Percentiles rank a stretch among this genome's conserved stretches.
Evolutionary conservation across 1,284 basidiomycete species (phyloP).

Genomic region (Retiboletus flavoniger): DNA sequence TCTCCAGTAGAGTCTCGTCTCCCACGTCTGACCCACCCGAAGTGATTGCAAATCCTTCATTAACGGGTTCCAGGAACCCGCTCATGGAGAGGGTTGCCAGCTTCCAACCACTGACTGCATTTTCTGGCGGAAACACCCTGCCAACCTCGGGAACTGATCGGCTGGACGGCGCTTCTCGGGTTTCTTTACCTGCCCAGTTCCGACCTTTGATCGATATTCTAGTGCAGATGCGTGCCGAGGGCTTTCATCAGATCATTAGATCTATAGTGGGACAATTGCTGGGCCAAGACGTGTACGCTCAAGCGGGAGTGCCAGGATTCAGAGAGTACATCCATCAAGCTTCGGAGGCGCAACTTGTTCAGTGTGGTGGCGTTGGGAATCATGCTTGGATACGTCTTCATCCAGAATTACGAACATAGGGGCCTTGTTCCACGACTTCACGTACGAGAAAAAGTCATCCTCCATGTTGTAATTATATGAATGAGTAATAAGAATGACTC

Average conservation of each 20-base stretch:
- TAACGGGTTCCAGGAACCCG: slow-evolving; percentile 6
- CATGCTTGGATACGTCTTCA: slow-evolving; percentile 39
- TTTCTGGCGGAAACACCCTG: slow-evolving; percentile 1
- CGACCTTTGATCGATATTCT: slow-evolving; percentile 28
- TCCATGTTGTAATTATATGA: slow-evolving; percentile 11
- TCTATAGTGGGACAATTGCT: slow-evolving; percentile 29
- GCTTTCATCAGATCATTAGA: slow-evolving; percentile 14
- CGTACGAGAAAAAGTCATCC: slow-evolving; percentile 9
- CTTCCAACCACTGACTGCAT: not conserved
- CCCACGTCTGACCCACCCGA: slow-evolving; percentile 14
- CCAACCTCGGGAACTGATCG: not conserved
- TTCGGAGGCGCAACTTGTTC: slow-evolving; percentile 32
- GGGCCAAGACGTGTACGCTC: slow-evolving; percentile 26
- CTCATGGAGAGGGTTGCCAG: slow-evolving; percentile 5
- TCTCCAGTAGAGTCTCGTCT: slow-evolving; percentile 13
- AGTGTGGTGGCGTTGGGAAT: slow-evolving; percentile 35
- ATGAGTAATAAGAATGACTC: slow-evolving; percentile 1
- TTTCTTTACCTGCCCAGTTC: slow-evolving; percentile 23
- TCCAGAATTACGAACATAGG: slow-evolving; percentile 26
- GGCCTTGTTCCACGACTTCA: slow-evolving; percentile 1
- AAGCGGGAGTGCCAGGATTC: slow-evolving; percentile 34
- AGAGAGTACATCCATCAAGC: slow-evolving; percentile 34
- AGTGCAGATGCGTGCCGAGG: slow-evolving; percentile 17
- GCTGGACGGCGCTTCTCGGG: not conserved
- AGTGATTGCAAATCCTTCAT: slow-evolving; percentile 5